Evolutionary conservation across 306 rosid genomes (phyloP), one percentile per base, ranked within the genome.

Genomic region (Prunus fruticosa): DNA sequence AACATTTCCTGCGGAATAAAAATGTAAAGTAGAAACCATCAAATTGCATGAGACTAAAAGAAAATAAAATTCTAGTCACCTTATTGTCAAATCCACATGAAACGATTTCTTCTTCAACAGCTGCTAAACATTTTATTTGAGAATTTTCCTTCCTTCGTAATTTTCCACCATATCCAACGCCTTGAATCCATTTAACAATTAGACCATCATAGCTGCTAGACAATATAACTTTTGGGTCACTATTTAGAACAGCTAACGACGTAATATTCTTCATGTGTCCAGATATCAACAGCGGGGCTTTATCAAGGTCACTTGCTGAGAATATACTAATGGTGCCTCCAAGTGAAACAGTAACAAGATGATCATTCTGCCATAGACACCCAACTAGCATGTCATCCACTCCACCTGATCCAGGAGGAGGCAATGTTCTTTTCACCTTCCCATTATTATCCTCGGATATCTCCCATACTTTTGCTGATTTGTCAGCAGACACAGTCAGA

Each of bases 331-430:
- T 89, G 72, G 85, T 86, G 71, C 98, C 99, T 49, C 97, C 99
- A 51, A 92, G 99, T 52, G 99, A 90, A 84, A 95, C 91, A 41
- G 94, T 86, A 25, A 95, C 96, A 73, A 95, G 79, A 84, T 86
- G 85, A 82, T 91, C 87, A 61, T 92, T 92, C 76, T 88, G 89
- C 99, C 99, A 95, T 19, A 92, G 84, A 81, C 93, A 84, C 64
- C 97, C 99, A 76, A 95, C 97, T 49, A 90, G 84, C 97, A 95
- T 92, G 84, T 92, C 99, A 75, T 95, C 99, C 71, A 95, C 83
- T 82, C 97, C 97, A 66, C 99, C 97, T 1, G 92, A 85, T 76
- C 92, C 87, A 64, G 91, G 90, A 84, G 81, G 74, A 34, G 83
- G 78, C 89, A 95, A 87, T 27, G 99, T 89, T 87, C 82, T 88